A percentile compares a stretch with the other conserved stretches of the same genome.
These are phyloP conservation scores for Plasmodium malariae DNA, from an alignment of 169 alveolate species.

Conservation along the genomic window DNA sequence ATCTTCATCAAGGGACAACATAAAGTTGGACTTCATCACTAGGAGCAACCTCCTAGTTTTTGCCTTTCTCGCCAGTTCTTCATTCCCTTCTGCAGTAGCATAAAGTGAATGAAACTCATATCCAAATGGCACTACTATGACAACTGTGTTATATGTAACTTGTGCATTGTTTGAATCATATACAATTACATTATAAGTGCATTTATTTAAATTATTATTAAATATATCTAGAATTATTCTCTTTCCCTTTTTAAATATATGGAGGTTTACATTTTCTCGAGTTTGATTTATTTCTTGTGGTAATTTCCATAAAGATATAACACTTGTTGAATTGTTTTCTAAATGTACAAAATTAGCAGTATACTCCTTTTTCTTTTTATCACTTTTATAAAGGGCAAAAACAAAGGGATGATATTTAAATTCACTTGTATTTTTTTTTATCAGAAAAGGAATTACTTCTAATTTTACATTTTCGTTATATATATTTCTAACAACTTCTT, in stretches of 20 bases:
- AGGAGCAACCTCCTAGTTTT: conserved; percentile 40
- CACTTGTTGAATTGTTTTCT: neutral
- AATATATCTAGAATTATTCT: conserved; percentile 48
- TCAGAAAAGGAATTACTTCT: conserved; percentile 79
- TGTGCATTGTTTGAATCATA: conserved; percentile 26
- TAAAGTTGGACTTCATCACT: conserved; percentile 55
- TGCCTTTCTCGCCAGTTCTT: conserved; percentile 44
- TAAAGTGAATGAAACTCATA: conserved; percentile 73
- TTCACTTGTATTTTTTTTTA: conserved; percentile 53
- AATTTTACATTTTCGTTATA: conserved; percentile 76
- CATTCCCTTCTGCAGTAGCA: conserved; percentile 71
- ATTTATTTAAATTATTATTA: conserved; percentile 28
- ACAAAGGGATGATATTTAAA: conserved; percentile 64
- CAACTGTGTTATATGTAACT: conserved; percentile 47
- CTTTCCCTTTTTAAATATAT: conserved; percentile 66
- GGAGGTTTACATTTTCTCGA: conserved; percentile 30
- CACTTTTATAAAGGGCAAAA: conserved; percentile 52
- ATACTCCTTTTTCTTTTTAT: conserved; percentile 22
- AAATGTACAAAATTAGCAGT: conserved; percentile 4
- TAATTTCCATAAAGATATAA: conserved; percentile 60
- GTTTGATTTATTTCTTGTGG: conserved; percentile 47
- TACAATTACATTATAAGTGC: conserved; percentile 56
- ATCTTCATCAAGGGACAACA: neutral
- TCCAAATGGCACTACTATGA: conserved; percentile 64
- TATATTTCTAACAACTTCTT: conserved; percentile 82